These are phyloP conservation scores for Balakata baccata DNA, from an alignment of 345 rosid species.

Conservation along the genomic window DNA sequence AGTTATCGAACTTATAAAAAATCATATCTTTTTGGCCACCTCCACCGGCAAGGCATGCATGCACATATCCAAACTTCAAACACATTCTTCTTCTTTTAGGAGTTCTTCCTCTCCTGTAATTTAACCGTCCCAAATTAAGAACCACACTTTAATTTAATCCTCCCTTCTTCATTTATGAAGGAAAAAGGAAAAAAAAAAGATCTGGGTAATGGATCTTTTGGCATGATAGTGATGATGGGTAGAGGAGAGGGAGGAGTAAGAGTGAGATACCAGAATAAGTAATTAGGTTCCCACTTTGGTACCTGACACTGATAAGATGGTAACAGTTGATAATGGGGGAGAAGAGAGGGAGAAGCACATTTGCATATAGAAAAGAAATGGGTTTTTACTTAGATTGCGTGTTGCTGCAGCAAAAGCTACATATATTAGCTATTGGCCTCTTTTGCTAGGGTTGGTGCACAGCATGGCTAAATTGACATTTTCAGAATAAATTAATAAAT, in stretches of 20 bases:
- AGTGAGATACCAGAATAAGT: not conserved
- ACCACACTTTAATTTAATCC: constrained; percentile 24
- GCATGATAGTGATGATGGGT: not conserved
- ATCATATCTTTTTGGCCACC: not conserved
- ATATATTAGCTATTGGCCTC: not conserved
- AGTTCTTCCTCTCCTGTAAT: constrained; percentile 21
- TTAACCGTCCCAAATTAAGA: constrained; percentile 2
- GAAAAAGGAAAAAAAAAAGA: not conserved
- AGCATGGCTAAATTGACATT: constrained; percentile 23
- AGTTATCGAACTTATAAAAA: constrained; percentile 52
- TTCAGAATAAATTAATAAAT: constrained; percentile 11
- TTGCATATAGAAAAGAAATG: not conserved
- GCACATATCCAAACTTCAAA: constrained; percentile 16
- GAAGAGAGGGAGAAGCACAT: not conserved
- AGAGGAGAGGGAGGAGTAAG: not conserved
- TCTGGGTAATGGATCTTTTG: not conserved
- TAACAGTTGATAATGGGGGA: constrained; percentile 9
- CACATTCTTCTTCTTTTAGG: constrained; percentile 25
- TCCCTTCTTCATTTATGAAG: too few species aligned
- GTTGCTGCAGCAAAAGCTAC: constrained; percentile 19
- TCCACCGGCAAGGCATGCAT: constrained; percentile 16
- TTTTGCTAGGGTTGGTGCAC: constrained; percentile 33
- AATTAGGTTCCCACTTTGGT: constrained; percentile 11
- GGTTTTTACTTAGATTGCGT: constrained; percentile 32
- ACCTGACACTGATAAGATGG: constrained; percentile 49